Percentiles rank a stretch among this genome's conserved stretches.
These are phyloP conservation scores for Anthracocystis walkeri DNA, from an alignment of 1,284 basidiomycete genomes.

Conservation along the genomic window DNA sequence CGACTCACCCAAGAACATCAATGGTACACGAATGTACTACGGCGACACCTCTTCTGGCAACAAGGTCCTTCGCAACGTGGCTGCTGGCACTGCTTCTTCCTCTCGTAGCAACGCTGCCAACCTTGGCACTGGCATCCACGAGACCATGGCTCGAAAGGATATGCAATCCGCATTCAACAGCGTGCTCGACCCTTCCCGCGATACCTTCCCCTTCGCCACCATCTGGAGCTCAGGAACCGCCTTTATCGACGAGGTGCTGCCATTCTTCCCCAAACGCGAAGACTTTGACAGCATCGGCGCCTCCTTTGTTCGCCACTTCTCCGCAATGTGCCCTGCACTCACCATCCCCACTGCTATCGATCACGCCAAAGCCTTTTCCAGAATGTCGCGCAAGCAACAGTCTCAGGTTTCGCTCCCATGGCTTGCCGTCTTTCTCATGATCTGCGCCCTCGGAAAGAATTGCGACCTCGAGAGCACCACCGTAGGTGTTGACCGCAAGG, in stretches of 20 bases:
- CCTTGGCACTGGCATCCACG: slow-evolving; percentile 15
- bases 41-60: slow-evolving; percentile 27
- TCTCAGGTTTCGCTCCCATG: slow-evolving; percentile 30
- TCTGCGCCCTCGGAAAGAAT: slow-evolving; percentile 46
- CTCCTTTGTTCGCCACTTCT: slow-evolving; percentile 36
- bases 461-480: slow-evolving; percentile 43
- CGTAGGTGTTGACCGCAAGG: slow-evolving; percentile 35
- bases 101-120: slow-evolving; percentile 9
- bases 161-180: slow-evolving; percentile 46
- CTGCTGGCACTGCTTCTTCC: slow-evolving; percentile 10
- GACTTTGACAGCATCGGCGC: slow-evolving; percentile 48
- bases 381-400: slow-evolving; percentile 37
- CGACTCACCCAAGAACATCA: slow-evolving; percentile 37
- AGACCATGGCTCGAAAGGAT: slow-evolving; percentile 31
- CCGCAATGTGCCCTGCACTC: slow-evolving; percentile 36
- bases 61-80: slow-evolving; percentile 25
- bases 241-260: slow-evolving; percentile 47
- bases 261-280: slow-evolving; percentile 37
- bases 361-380: slow-evolving; percentile 31
- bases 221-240: slow-evolving; percentile 50
- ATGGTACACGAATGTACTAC: slow-evolving; percentile 41
- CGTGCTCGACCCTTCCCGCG: slow-evolving; percentile 39
- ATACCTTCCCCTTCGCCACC: slow-evolving; percentile 49
- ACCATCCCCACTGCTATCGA: slow-evolving; percentile 38
- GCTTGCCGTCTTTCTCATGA: slow-evolving; percentile 49